These are phyloP conservation scores for Pythium brassicae DNA, from an alignment of 352 stramenopile genomes.

Conservation along the genomic window DNA sequence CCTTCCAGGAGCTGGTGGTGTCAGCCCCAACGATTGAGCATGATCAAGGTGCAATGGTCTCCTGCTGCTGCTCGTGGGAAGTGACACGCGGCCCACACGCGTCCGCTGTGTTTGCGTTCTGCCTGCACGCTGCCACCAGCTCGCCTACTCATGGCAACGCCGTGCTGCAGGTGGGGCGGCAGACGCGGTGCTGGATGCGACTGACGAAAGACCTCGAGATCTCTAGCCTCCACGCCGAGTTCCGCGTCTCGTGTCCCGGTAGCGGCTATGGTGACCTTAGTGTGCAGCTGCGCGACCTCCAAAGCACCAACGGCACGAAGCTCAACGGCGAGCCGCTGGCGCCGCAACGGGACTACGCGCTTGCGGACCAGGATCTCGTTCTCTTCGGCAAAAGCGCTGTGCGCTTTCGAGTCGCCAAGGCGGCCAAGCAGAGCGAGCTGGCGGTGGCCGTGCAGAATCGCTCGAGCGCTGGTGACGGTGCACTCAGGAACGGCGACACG, in stretches of 20 bases:
- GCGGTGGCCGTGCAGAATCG: too few relatives aligned
- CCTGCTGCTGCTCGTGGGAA: constrained; percentile 12
- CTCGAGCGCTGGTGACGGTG: too few relatives aligned
- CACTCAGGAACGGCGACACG: too few relatives aligned
- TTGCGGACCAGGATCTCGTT: constrained; percentile 38
- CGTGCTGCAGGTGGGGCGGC: constrained; percentile 33
- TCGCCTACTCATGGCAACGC: neutral
- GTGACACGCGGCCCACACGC: constrained; percentile 18
- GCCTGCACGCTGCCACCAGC: neutral
- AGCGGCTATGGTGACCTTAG: neutral
- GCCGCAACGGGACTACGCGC: constrained; percentile 17
- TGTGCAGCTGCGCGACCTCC: constrained; percentile 25
- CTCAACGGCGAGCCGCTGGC: constrained; percentile 34
- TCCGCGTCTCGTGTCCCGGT: constrained; percentile 4
- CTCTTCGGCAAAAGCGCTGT: constrained; percentile 34
- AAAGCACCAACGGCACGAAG: constrained; percentile 60
- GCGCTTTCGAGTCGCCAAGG: constrained; percentile 21
- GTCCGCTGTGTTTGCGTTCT: constrained; percentile 7
- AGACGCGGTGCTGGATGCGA: constrained; percentile 43
- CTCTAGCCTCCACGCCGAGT: constrained; percentile 46
- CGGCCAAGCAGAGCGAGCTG: neutral
- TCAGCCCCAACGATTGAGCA: too few relatives aligned
- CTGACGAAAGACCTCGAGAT: constrained; percentile 54
- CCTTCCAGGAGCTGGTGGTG: too few relatives aligned
- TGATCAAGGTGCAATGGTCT: too few relatives aligned